Evolutionary conservation across 1,284 basidiomycete genomes (phyloP), one percentile per base, ranked within the genome.

Genomic region (Xerocomus nothofagi): DNA sequence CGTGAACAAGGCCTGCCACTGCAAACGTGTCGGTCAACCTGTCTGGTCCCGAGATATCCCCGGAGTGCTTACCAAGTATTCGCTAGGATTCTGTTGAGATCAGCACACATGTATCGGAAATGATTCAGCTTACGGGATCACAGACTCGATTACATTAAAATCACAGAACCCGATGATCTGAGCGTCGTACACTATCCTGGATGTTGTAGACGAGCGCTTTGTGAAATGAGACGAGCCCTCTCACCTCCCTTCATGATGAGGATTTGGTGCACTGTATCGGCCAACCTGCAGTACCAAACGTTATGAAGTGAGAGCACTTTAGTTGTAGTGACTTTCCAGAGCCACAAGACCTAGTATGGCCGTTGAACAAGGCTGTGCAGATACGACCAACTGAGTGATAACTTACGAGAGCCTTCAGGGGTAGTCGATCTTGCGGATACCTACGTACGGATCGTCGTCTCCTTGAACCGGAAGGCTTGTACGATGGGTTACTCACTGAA

Each of bases 161-260:
- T 44, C 1, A 9, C 46, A 44, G 27, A 48, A 48, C 6, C 15
- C 27, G 27, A 31, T 9, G 14, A 36, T 30, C 14, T 18, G 33
- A 17, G 40, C 30, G 20, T 42, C 34, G 6, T 42, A 49, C 23
- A 38, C 49, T 40, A 11, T 9, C 20, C 26, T 11, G 8, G 40
- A n/a, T n/a, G n/a, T 8, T 30, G n/a, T 20, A 42, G 15, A 7
- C 3, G 7, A 9, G 24, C 3, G 11, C 12, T 12, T 15, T 0
- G 5, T 31, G 2, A 23, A 3, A 23, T 23, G 30, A 40, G 11
- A 40, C 7, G 3, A 17, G 23, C 17, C 1, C 21, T 27, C 49
- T 31, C 9, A 41, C 51, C 49, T 45, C 42, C 51, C 37, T 41
- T 51, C 21, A 40, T 18, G 17, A 44, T 29, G 11, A 52, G 41